Base-by-base conservation (phyloP, 1,284 basidiomycete genomes). In the Phellopilus nigrolimitatus region DNA sequence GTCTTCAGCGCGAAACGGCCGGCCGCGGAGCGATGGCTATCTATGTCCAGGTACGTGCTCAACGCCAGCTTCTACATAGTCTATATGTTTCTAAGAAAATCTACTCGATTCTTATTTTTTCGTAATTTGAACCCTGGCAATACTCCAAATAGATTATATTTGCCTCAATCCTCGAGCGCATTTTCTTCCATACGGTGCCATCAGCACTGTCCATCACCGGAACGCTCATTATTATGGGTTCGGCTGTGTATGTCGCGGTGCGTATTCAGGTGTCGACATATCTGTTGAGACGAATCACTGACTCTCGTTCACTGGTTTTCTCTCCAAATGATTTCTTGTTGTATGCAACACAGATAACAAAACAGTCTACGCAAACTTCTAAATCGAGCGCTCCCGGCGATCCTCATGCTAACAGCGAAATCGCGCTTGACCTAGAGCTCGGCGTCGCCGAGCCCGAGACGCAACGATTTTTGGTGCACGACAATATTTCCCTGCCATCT, bases 1-100 rank as follows among this genome's bases (percentile, higher is more conserved):
- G 83, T 0, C 66, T 86, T 12, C 82, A 83, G 61, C 72, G 78
- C 10, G 84, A 86, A 62, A 77, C 79, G 0, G 82, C 79, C 0
- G 75, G 80, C 3, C 68, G 84, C 25, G 82, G 77, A 0, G 70
- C 77, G 0, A 73, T 85, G 65, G 82, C 76, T 0, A 62, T 85
- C 0, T 86, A 86, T 59, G 72, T 78, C 7, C 79, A 82, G 63
- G 80, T 77, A 51, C 40, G 60, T 58, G 5, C 21, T 15, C 10
- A 3, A 21, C 10, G n/a, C n/a, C n/a, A n/a, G n/a, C n/a, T n/a
- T n/a, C n/a, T n/a, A n/a, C n/a, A n/a, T n/a, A n/a, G n/a, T n/a
- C n/a, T n/a, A n/a, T n/a, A n/a, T n/a, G n/a, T n/a, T n/a, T n/a
- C n/a, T n/a, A n/a, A n/a, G n/a, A n/a, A n/a, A n/a, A n/a, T n/a